Conservation (phyloP, 805 yeast species). For the Cyberlindnera japonica region DNA sequence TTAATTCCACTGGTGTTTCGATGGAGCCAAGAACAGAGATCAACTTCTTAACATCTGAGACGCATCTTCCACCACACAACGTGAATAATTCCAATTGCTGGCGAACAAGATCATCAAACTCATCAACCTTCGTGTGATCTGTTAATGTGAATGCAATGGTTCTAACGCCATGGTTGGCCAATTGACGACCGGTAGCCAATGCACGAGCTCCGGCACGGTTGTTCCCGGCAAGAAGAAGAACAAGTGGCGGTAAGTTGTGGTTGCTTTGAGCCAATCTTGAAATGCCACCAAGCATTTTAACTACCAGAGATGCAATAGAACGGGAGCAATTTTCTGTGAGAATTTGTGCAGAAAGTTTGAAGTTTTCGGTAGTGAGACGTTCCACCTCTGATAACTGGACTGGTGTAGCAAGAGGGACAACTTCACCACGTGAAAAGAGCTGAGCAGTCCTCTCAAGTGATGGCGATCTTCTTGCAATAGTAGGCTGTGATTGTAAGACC, state of each 20-base stretch:
- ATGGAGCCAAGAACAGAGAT: conserved; percentile 39
- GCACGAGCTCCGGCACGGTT: conserved; percentile 73
- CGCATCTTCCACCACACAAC: conserved; percentile 64
- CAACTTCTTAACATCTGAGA: conserved; percentile 32
- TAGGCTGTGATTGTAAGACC: conserved; percentile 3
- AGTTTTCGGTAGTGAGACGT: conserved; percentile 50
- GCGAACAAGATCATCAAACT: conserved; percentile 30
- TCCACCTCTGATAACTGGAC: conserved; percentile 78
- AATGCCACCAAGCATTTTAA: conserved; percentile 65
- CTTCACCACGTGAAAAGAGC: conserved; percentile 19
- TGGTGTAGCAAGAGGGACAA: conserved; percentile 65
- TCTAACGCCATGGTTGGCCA: conserved; percentile 68
- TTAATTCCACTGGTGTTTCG: conserved; percentile 73
- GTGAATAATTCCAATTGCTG: conserved; percentile 54
- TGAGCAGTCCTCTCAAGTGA: conserved; percentile 12
- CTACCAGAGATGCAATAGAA: conserved; percentile 56
- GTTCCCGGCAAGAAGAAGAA: conserved; percentile 68
- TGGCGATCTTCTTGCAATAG: conserved; percentile 11
- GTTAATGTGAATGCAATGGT: conserved; percentile 39
- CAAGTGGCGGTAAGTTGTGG: conserved; percentile 77
- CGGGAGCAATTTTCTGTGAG: conserved; percentile 67
- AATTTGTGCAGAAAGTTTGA: conserved; percentile 41
- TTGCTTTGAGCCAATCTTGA: conserved; percentile 60
- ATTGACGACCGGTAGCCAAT: conserved; percentile 73
- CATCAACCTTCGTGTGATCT: conserved; percentile 18